Evolutionary conservation across 805 yeast genomes (phyloP).

Genomic region (Candida khao-thaluensis): DNA sequence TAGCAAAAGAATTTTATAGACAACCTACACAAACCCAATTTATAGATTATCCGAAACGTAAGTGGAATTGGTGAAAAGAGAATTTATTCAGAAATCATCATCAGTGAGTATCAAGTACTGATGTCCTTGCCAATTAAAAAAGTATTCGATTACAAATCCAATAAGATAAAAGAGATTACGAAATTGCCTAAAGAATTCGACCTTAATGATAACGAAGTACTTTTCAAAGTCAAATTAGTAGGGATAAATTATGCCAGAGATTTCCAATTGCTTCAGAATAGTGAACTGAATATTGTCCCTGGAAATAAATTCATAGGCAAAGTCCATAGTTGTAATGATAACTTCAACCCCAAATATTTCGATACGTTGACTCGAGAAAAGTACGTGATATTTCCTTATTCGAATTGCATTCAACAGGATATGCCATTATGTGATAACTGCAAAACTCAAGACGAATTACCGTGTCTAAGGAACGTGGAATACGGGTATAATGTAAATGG

Average conservation of each 20-base stretch:
- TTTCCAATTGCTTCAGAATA: slow-evolving; percentile 18
- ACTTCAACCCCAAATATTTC: slow-evolving; percentile 7
- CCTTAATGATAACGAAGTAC: slow-evolving; percentile 19
- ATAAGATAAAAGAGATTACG: slow-evolving; percentile 23
- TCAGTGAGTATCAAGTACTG: too few species aligned
- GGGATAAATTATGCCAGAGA: slow-evolving; percentile 29
- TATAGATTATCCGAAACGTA: too few species aligned
- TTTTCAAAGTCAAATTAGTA: slow-evolving; percentile 27
- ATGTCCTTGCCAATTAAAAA: slow-evolving; percentile 24
- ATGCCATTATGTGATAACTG: slow-evolving; percentile 20
- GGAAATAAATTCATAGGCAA: slow-evolving; percentile 34
- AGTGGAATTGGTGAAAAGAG: too few species aligned
- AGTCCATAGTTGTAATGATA: slow-evolving; percentile 17
- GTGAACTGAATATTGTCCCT: slow-evolving; percentile 26
- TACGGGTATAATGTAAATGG: slow-evolving; percentile 39
- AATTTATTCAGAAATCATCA: too few species aligned
- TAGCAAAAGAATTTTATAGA: too few species aligned
- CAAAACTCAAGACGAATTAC: slow-evolving; percentile 10
- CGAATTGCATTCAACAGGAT: slow-evolving; percentile 31
- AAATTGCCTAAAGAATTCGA: slow-evolving; percentile 26
- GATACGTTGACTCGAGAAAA: slow-evolving; percentile 12
- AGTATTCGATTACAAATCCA: slow-evolving; percentile 21
- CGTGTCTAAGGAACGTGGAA: slow-evolving; percentile 24
- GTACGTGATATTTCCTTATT: slow-evolving; percentile 34
- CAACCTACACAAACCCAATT: too few species aligned